Evolutionary conservation across 192 early-diverging fungal species (phyloP).

Genomic region (Coemansia sp.): DNA sequence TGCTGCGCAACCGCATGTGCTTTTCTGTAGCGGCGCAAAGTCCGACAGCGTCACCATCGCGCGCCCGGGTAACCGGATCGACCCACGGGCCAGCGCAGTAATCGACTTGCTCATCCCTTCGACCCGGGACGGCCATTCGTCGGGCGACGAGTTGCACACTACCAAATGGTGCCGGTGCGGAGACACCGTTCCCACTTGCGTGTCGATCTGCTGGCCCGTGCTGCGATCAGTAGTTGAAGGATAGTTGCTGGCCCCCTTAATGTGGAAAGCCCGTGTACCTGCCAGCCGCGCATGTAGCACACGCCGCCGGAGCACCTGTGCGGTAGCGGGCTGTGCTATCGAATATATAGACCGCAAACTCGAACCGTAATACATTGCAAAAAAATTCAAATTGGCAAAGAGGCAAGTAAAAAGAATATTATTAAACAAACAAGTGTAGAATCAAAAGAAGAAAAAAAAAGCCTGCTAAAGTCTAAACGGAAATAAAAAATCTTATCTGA

Average conservation of each 20-base stretch:
- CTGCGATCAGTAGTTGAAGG: neutral
- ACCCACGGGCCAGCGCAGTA: constrained; percentile 35
- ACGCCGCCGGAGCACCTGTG: neutral
- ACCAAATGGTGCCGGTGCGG: constrained; percentile 42
- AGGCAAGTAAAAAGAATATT: neutral
- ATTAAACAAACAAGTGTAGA: no score
- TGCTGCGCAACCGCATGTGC: neutral
- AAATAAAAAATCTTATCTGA: constrained; percentile 4
- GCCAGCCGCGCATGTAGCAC: neutral
- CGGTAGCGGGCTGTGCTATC: neutral
- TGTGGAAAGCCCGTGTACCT: neutral
- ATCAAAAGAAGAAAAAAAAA: neutral
- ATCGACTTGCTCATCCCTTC: constrained; percentile 45
- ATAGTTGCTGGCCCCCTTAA: neutral
- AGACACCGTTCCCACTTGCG: constrained; percentile 35
- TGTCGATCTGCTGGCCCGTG: neutral
- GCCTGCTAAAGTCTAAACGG: neutral
- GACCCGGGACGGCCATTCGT: constrained; percentile 43
- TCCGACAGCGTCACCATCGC: constrained; percentile 52
- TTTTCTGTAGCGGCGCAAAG: constrained; percentile 26
- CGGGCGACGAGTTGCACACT: constrained; percentile 43
- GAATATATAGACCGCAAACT: neutral
- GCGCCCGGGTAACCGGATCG: constrained; percentile 27
- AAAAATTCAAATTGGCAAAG: neutral
- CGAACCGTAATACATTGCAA: neutral